Conservation (phyloP, 257 asterid species). For the Penstemon barbatus region DNA sequence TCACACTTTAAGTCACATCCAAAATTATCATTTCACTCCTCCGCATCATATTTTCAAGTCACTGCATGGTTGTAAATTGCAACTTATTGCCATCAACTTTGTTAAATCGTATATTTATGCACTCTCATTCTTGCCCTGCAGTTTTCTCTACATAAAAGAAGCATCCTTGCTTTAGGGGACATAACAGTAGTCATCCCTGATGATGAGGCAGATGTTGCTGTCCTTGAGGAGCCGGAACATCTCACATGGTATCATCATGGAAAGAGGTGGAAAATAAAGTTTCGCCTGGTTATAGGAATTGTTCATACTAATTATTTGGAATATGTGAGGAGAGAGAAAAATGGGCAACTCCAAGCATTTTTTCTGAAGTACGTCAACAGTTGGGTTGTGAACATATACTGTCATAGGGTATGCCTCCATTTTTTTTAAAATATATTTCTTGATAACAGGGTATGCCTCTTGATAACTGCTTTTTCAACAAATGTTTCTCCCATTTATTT, state of each 20-base stretch:
- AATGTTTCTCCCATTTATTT: background rate
- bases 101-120: slow-evolving; percentile 7
- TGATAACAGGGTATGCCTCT: slow-evolving; percentile 49
- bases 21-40: slow-evolving; percentile 11
- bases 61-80: slow-evolving; percentile 4
- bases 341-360: slow-evolving; percentile 69
- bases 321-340: slow-evolving; percentile 90
- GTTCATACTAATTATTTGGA: slow-evolving; percentile 95
- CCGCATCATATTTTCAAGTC: slow-evolving; percentile 18
- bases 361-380: slow-evolving; percentile 73
- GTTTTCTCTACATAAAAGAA: slow-evolving; percentile 85
- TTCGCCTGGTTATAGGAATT: slow-evolving; percentile 77
- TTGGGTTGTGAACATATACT: slow-evolving; percentile 91
- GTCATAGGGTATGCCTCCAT: slow-evolving; percentile 40
- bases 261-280: slow-evolving; percentile 87
- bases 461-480: background rate
- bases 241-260: slow-evolving; percentile 99
- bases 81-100: background rate
- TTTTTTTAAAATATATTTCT: too few species aligned
- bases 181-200: slow-evolving; percentile 87
- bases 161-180: slow-evolving; percentile 94
- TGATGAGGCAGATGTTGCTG: slow-evolving; percentile 92
- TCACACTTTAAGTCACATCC: background rate
- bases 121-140: slow-evolving; percentile 35
- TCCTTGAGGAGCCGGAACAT: slow-evolving; percentile 99